Evolutionary conservation across 2,329 filamentous ascomycete genomes (phyloP), one percentile per base, ranked within the genome.

Genomic region (Xylariaceae sp.): DNA sequence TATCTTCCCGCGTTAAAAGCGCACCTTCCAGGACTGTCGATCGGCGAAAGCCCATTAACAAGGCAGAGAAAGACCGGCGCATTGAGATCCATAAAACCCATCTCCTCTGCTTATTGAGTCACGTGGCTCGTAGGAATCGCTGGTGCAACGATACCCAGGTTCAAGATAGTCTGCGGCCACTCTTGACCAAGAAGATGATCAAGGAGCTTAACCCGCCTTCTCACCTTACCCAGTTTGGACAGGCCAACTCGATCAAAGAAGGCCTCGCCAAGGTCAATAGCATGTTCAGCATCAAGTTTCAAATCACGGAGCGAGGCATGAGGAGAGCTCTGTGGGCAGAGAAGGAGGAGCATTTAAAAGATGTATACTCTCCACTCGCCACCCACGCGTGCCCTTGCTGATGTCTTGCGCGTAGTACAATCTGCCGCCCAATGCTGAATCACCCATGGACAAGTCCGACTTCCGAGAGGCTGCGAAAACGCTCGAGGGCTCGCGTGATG

Each of bases 11-110:
- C 57, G 61, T 69, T 2, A 67, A 69, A 2, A 60, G 61, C 40
- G 60, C 66, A 18, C 49, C 66, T 45, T 39, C 57, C 41, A 71
- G 69, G 45, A 66, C 56, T 1, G 62, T 56, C 0, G 73, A 77
- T 19, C 72, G 77, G 43, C 75, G 77, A 46, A 84, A 78, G 61
- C 75, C 78, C 2, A 70, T 83, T 3, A 80, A 69, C 19, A 79
- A 74, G 56, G 75, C 75, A 17, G 82, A 86, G 60, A 80, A 74
- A 55, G 70, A 71, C 41, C 72, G 68, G 13, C 83, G 92, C 17
- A 68, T 94, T 31, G 81, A 90, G 47, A 78, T 91, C n/a, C 94
- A 99, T 69, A 96, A 93, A 69, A 76, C 85, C 55, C 92, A 99
- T 71, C 59, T 97, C 0, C 73, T 97, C 13, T 96, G 90, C 66